Evolutionary conservation across 768 basidiomycete species (phyloP).

Genomic region (Boletus bicolor): DNA sequence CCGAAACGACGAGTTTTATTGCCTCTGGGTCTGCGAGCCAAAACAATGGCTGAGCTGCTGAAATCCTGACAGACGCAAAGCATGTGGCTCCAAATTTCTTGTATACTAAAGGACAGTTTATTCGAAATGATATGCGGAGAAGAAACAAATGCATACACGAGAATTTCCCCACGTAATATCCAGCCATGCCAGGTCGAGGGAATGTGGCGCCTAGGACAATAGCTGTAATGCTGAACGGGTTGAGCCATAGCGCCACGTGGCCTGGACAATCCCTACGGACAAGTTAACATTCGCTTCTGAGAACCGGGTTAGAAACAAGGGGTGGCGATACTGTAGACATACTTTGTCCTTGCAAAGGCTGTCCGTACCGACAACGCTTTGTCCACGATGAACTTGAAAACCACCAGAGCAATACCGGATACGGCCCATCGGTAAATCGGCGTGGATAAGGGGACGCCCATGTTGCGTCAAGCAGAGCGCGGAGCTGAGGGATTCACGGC

Average conservation of each 20-base stretch:
- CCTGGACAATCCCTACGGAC: slow-evolving; percentile 21
- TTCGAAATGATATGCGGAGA: background rate
- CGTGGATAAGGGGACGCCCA: background rate
- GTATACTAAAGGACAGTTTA: slow-evolving; percentile 31
- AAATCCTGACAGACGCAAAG: slow-evolving; percentile 36
- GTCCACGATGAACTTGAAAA: slow-evolving; percentile 5
- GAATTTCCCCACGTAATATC: slow-evolving; percentile 35
- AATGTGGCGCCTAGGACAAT: slow-evolving; percentile 31
- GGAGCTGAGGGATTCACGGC: too few species aligned
- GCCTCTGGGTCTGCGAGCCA: slow-evolving; percentile 47
- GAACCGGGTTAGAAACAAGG: background rate
- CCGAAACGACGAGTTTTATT: slow-evolving; percentile 34
- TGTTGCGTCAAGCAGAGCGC: background rate
- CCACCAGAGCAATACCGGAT: slow-evolving; percentile 2
- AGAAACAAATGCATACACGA: slow-evolving; percentile 27
- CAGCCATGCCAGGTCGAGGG: slow-evolving; percentile 35
- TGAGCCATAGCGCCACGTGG: slow-evolving; percentile 24
- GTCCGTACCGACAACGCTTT: slow-evolving; percentile 4
- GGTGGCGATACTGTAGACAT: background rate
- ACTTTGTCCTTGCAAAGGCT: slow-evolving; percentile 21
- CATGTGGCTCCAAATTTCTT: slow-evolving; percentile 38
- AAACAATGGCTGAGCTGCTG: slow-evolving; percentile 29
- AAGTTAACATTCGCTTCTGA: background rate
- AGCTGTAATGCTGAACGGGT: slow-evolving; percentile 31
- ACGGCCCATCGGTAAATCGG: slow-evolving; percentile 9